Evolutionary conservation across 2,329 filamentous ascomycete species (phyloP).

Genomic region (Claviceps cyperi): DNA sequence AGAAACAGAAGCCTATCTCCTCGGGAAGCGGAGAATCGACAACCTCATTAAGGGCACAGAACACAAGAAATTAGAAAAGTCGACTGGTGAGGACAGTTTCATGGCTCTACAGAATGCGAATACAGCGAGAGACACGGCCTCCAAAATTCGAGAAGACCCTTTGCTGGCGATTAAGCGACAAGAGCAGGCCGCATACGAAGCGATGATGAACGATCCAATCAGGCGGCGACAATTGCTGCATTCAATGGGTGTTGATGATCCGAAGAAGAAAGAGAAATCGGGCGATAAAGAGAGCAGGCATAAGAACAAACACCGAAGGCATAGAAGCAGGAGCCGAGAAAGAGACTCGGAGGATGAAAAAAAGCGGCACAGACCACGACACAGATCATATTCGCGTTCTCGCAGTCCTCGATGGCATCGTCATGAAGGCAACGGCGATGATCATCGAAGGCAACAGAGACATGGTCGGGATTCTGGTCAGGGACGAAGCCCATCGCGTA

Average conservation of each 20-base stretch:
- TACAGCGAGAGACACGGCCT: conserved; percentile 61
- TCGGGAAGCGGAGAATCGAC: conserved; percentile 88
- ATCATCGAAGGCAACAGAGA: conserved; percentile 7
- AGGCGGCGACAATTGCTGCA: conserved; percentile 53
- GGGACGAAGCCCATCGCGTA: conserved; percentile 10
- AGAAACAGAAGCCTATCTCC: conserved; percentile 83
- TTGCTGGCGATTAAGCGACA: conserved; percentile 86
- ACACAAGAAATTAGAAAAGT: conserved; percentile 67
- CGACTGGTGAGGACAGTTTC: conserved; percentile 44
- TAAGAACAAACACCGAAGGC: conserved; percentile 1
- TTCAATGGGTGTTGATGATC: conserved; percentile 41
- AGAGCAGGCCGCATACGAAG: conserved; percentile 67
- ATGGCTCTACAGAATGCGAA: conserved; percentile 55
- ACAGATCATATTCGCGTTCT: conserved; percentile 32
- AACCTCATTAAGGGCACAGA: conserved; percentile 65
- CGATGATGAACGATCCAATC: conserved; percentile 65
- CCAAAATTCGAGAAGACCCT: conserved; percentile 83
- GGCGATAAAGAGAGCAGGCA: conserved; percentile 18
- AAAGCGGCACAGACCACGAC: conserved; percentile 20
- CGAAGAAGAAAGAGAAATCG: conserved; percentile 27
- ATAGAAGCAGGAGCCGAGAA: conserved; percentile 5
- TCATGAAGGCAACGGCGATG: conserved; percentile 10
- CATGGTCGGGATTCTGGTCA: conserved; percentile 12
- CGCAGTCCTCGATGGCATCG: conserved; percentile 24
- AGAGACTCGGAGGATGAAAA: conserved; percentile 1